Evolutionary conservation across 176 grass and related monocot species (phyloP).

Genomic region (maize (Zea mays)): Zm-B73-REFERENCE-NAM-5.0 NC_050097.1:231709001-231709500

Average conservation of each 20-base stretch:
- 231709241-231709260: too few species aligned
- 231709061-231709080: slow-evolving; percentile 54
- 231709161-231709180: too few species aligned
- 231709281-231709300: not conserved
- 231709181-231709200: not conserved
- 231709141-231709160: not conserved
- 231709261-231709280: not conserved
- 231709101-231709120: slow-evolving; percentile 66
- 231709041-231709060: slow-evolving; percentile 64
- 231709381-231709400: slow-evolving; percentile 64
- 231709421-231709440: slow-evolving; percentile 48
- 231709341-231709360: slow-evolving; percentile 75
- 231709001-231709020: not conserved
- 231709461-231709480: too few species aligned
- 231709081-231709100: slow-evolving; percentile 81
- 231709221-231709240: too few species aligned
- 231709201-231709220: not conserved
- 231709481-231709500: too few species aligned
- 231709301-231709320: not conserved
- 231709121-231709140: slow-evolving; percentile 64
- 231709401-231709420: slow-evolving; percentile 63
- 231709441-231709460: not conserved
- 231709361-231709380: slow-evolving; percentile 53
- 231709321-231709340: slow-evolving; percentile 40
- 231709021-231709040: not conserved